Base-by-base conservation (phyloP, 768 basidiomycete species). In the Tricholoma bakamatsutake region DNA sequence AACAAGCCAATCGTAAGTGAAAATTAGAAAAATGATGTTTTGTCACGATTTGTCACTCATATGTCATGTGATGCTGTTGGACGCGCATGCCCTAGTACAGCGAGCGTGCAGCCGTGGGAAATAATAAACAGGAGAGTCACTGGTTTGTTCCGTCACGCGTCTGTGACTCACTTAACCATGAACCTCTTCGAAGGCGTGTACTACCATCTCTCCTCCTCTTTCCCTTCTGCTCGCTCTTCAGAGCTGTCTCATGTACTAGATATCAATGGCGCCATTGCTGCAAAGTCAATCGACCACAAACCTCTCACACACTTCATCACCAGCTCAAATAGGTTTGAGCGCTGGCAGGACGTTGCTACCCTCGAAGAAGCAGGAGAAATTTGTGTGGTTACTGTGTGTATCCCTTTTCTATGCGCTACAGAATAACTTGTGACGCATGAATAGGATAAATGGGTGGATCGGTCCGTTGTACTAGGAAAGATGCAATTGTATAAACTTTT, bases 361-460 rank as follows among this genome's bases (percentile, higher is more conserved):
- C 59, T 61, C 28, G 59, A 62, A 42, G 61, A 64, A n/a, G 55
- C 62, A 2, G 62, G 66, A 2, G 63, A 67, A 18, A 58, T 69
- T 12, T 62, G 57, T 7, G 64, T 74, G n/a, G 75, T 78, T 30
- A 76, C 78, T 4, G 69, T 75, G 40, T 51, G 73, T 55, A 42
- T 11, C 24, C 54, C 18, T 53, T 55, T 4, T 43, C 59, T 35
- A 47, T 45, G 18, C 17, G 21, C 37, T 11, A 17, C 37, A 17
- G 9, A 37, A 6, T 5, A n/a, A 18, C 27, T 45, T 24, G 39
- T 56, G 48, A 62, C 60, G 52, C 52, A 56, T 55, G 58, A 64
- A 35, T 60, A 82, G 68, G 82, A 84, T 31, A 69, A 71, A 33
- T 93, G 91, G 90, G 83, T 90, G 0, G 84, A 89, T 50, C 77